Conservation (phyloP, 2,329 filamentous ascomycete genomes). For the Meredithiella fracta region DNA sequence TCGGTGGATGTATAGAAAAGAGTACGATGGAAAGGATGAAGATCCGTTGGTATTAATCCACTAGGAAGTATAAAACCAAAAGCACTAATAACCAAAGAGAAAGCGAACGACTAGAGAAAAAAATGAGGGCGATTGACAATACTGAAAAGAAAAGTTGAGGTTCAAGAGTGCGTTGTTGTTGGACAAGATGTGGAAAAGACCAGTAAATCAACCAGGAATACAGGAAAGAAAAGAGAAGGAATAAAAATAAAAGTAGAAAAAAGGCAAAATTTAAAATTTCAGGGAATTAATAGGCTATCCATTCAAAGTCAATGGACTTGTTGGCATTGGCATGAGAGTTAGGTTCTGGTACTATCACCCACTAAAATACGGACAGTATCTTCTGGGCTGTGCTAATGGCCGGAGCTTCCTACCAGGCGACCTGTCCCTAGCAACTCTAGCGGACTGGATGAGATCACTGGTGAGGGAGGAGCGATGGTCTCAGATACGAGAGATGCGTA, state of each 20-base stretch:
- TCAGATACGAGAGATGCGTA: neutral
- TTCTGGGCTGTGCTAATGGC: neutral
- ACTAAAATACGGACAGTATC: neutral
- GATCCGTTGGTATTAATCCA: neutral
- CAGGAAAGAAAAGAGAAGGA: neutral
- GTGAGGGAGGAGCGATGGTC: neutral
- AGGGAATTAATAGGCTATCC: neutral
- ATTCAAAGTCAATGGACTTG: neutral
- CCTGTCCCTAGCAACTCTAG: too few relatives aligned
- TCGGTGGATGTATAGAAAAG: neutral
- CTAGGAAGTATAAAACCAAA: constrained; percentile 23
- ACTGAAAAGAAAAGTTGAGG: neutral
- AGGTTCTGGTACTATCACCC: neutral
- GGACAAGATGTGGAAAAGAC: neutral
- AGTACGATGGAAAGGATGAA: neutral
- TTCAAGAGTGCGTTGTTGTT: neutral
- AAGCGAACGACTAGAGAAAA: neutral
- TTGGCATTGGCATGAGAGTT: neutral
- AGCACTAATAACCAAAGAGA: constrained; percentile 23
- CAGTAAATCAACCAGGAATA: neutral
- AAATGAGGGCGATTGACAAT: constrained; percentile 4
- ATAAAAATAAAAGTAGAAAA: constrained; percentile 8
- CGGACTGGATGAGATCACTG: neutral
- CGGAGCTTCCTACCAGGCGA: neutral
- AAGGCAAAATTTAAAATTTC: neutral